Percentiles rank a stretch among this genome's conserved stretches.
Evolutionary conservation across 1,284 basidiomycete genomes (phyloP).

Genomic region (Phenoliferia sp.): DNA sequence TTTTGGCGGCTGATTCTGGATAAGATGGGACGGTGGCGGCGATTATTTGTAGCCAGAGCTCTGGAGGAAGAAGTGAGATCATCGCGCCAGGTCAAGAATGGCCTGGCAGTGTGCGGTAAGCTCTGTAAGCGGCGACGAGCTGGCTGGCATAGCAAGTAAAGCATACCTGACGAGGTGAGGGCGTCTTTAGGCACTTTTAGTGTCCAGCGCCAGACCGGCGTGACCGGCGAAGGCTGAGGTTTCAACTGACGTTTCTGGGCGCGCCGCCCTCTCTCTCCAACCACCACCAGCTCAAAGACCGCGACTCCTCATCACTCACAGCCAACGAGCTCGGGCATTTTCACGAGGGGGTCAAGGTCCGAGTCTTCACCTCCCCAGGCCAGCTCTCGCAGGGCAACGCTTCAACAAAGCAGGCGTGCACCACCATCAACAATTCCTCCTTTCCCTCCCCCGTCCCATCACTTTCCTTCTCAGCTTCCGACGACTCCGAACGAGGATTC

Average conservation of each 20-base stretch:
- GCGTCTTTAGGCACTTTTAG: not conserved
- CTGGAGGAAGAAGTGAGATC: too few species aligned
- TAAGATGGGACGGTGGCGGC: not conserved
- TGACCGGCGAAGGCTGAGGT: not conserved
- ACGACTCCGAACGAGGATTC: not conserved
- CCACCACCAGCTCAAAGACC: not conserved
- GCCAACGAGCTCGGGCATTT: not conserved
- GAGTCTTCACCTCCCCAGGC: not conserved
- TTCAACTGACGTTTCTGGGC: not conserved
- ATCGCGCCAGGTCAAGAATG: too few species aligned
- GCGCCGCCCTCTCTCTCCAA: not conserved
- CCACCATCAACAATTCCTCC: not conserved
- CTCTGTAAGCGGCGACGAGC: too few species aligned
- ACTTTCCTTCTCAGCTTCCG: not conserved
- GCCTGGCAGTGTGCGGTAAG: too few species aligned
- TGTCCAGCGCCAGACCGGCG: not conserved
- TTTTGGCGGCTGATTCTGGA: not conserved
- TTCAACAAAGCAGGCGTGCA: not conserved
- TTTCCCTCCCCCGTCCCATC: not conserved
- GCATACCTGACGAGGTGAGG: too few species aligned
- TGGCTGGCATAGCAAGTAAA: too few species aligned
- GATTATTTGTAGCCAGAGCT: not conserved
- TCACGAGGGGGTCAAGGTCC: slow-evolving; percentile 2
- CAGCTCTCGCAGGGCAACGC: not conserved
- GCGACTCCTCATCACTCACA: not conserved